phyloP scores from a whole-genome alignment of 495 filamentous ascomycete species.

The Xylaria scruposa region DNA sequence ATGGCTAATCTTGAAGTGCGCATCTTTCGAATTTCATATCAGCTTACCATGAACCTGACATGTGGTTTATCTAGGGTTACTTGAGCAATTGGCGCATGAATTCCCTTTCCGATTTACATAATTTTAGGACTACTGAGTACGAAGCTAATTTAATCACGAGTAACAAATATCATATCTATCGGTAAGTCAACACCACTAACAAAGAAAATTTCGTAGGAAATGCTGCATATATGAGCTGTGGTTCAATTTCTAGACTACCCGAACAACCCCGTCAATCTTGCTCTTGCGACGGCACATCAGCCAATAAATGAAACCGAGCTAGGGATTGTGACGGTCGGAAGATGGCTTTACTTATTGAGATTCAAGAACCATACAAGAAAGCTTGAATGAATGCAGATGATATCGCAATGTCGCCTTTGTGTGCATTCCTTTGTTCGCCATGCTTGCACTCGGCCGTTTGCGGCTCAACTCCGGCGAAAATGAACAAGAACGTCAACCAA shows the following conservation, averaged over 20 bases:
- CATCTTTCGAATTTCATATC: not conserved
- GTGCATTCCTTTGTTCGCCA: not conserved
- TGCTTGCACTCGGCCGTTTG: not conserved
- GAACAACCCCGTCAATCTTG: not conserved
- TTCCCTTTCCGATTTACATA: not conserved
- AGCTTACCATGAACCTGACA: no score
- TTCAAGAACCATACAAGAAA: not conserved
- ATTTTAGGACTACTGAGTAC: not conserved
- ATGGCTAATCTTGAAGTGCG: conserved; percentile 32
- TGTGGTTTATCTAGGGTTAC: not conserved
- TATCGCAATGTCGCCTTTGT: not conserved
- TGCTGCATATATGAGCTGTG: not conserved
- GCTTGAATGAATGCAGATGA: conserved; percentile 14
- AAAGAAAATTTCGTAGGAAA: not conserved
- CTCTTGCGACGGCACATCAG: not conserved
- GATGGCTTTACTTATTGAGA: not conserved
- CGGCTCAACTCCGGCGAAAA: not conserved
- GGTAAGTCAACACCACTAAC: not conserved
- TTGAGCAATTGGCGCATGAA: not conserved
- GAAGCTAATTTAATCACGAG: not conserved
- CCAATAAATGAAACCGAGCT: not conserved
- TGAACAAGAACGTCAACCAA: conserved; percentile 5
- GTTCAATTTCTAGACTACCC: not conserved
- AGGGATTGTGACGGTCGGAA: not conserved
- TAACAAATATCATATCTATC: not conserved